Base-by-base conservation (phyloP, 768 basidiomycete species). In the Heimioporus sp. region DNA sequence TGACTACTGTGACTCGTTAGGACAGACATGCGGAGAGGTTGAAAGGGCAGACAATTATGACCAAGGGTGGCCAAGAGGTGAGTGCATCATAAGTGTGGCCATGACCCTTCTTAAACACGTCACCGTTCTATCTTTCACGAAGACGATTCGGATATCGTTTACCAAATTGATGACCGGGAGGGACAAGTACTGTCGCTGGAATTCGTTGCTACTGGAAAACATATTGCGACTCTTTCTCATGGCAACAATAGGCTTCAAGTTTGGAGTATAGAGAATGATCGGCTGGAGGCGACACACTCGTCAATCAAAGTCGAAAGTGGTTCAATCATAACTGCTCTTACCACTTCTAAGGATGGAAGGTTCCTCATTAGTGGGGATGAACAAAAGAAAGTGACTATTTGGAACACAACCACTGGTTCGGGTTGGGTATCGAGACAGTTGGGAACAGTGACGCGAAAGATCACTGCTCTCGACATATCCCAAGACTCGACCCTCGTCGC, bases 391-490 rank as follows among this genome's bases (percentile, higher is more conserved):
- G 56, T 58, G 40, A 34, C 24, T 8, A 17, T 58, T 51, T 59
- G 57, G 57, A 17, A 43, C 32, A 20, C 11, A 12, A 10, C 6
- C 0, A 38, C 17, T 20, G 30, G 21, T 13, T 21, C 37, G 31
- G 41, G 37, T 21, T 20, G 11, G 28, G 32, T 36, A 15, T 37
- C 43, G 5, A 39, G 48, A n/a, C 35, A 35, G 35, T 32, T 55
- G 12, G 32, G 12, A 10, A 7, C 32, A 4, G n/a, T n/a, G 10
- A 24, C 44, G 16, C 21, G 44, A 17, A 38, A 37, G 38, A 42
- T 58, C 17, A 57, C 50, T 3, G 40, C 55, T 1, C 35, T 58
- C 2, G 56, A 57, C 24, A n/a, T 58, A 28, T 57, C 56, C 1
- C 43, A 35, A 1, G 50, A 57, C 17, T 52, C 55, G 5, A 24